Conservation (phyloP, 192 early-diverging fungal species). For the Coemansia sp. region DNA sequence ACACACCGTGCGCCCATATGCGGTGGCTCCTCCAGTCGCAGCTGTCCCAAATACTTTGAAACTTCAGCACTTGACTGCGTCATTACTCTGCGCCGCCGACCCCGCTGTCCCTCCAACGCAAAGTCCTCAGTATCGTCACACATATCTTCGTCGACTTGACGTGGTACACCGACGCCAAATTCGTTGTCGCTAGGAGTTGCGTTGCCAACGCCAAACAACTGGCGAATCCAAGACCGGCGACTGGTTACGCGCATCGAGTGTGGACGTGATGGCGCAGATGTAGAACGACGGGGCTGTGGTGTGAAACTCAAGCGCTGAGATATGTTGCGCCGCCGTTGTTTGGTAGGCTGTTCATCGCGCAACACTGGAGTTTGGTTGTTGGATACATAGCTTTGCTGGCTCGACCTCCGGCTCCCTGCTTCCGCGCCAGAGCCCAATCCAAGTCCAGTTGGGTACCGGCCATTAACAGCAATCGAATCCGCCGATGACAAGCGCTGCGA, state of each 20-base stretch:
- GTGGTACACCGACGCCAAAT: too few species aligned
- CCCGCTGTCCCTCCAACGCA: neutral
- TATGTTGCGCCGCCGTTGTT: conserved; percentile 9
- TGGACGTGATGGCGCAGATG: conserved; percentile 44
- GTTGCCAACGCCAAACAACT: conserved; percentile 29
- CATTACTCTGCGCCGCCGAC: conserved; percentile 26
- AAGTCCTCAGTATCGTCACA: neutral
- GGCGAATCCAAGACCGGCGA: conserved; percentile 35
- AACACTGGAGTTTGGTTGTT: neutral
- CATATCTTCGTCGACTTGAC: neutral
- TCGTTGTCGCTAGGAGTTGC: neutral
- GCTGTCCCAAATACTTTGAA: conserved; percentile 14
- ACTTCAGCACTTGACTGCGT: conserved; percentile 45
- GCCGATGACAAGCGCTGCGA: conserved; percentile 12
- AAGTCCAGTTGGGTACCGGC: conserved; percentile 29
- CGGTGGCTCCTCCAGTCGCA: conserved; percentile 18
- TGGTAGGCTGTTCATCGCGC: neutral
- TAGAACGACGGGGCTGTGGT: conserved; percentile 37
- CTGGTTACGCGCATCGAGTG: conserved; percentile 42
- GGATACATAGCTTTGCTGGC: neutral
- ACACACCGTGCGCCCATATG: neutral
- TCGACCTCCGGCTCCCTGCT: neutral
- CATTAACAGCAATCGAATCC: conserved; percentile 13
- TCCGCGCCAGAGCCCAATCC: conserved; percentile 4
- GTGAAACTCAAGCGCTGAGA: conserved; percentile 32